These are phyloP conservation scores for Ceratocystis destructans DNA, from an alignment of 2,329 filamentous ascomycete genomes.

Conservation along the genomic window DNA sequence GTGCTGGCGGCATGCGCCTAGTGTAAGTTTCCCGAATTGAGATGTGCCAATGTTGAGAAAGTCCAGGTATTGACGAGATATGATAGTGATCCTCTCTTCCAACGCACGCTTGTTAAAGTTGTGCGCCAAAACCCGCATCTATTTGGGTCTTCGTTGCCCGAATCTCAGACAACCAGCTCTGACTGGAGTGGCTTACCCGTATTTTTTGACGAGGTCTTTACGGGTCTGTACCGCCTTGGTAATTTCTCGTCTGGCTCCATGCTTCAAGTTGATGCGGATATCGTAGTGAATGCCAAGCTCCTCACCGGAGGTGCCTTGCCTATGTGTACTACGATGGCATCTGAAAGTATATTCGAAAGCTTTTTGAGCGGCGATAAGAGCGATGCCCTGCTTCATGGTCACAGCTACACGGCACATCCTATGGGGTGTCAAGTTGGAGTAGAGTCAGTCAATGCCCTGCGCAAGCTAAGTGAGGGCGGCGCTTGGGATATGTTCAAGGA, in stretches of 20 bases:
- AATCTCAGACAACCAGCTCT: constrained; percentile 20
- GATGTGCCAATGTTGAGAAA: not conserved
- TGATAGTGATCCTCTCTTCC: constrained; percentile 65
- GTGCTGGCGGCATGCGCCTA: constrained; percentile 72
- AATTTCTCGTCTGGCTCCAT: constrained; percentile 57
- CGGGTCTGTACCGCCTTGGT: constrained; percentile 69
- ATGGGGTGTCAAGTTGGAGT: constrained; percentile 67
- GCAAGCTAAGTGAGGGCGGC: constrained; percentile 40
- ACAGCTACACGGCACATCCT: constrained; percentile 76
- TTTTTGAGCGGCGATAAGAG: constrained; percentile 62
- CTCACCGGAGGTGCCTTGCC: constrained; percentile 69
- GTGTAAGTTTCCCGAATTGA: constrained; percentile 38
- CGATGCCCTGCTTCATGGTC: constrained; percentile 67
- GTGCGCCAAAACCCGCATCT: constrained; percentile 47
- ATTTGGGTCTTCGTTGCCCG: constrained; percentile 30
- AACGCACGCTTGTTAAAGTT: constrained; percentile 53
- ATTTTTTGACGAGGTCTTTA: constrained; percentile 79
- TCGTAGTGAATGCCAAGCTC: constrained; percentile 70
- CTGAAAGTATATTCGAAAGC: constrained; percentile 55
- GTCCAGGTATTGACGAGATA: constrained; percentile 16
- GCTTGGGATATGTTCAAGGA: constrained; percentile 43
- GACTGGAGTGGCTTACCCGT: constrained; percentile 63
- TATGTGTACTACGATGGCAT: constrained; percentile 62
- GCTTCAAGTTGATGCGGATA: constrained; percentile 54
- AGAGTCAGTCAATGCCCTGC: constrained; percentile 48